Conservation (phyloP, 495 filamentous ascomycete species). For the Extremus antarcticus region DNA sequence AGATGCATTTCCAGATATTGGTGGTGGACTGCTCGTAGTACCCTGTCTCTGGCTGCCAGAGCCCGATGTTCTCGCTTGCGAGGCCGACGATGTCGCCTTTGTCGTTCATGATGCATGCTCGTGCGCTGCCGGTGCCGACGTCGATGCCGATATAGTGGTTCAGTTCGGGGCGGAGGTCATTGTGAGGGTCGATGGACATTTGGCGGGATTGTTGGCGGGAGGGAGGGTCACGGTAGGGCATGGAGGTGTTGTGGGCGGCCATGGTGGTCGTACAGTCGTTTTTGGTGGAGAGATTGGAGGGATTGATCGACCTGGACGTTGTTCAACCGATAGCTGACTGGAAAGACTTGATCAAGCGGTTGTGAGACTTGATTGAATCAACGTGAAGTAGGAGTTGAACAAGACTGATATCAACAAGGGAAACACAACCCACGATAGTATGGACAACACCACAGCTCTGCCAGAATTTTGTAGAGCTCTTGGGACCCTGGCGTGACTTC, state of each 20-base stretch:
- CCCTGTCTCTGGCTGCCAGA: constrained; percentile 84
- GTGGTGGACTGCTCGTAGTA: constrained; percentile 98
- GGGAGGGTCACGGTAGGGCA: constrained; percentile 24
- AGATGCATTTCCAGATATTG: constrained; percentile 91
- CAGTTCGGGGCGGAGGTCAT: constrained; percentile 43
- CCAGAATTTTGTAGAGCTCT: not conserved
- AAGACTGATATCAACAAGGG: not conserved
- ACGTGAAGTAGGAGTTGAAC: not conserved
- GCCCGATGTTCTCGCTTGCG: constrained; percentile 78
- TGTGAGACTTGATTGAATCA: no score
- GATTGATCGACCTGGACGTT: not conserved
- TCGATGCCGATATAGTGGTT: constrained; percentile 85
- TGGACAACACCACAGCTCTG: not conserved
- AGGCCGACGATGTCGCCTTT: constrained; percentile 87
- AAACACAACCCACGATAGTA: not conserved
- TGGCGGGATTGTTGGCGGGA: constrained; percentile 38
- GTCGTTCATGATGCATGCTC: constrained; percentile 85
- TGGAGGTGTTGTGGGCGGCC: not conserved
- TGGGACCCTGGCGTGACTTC: not conserved
- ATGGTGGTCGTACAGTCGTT: no score
- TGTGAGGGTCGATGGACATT: constrained; percentile 44
- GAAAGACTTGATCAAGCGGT: not conserved
- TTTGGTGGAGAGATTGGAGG: no score
- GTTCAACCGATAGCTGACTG: not conserved
- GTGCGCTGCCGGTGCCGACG: constrained; percentile 88